These are phyloP conservation scores for Alternaria sp. DNA, from an alignment of 2,329 filamentous ascomycete species.

Conservation along the genomic window DNA sequence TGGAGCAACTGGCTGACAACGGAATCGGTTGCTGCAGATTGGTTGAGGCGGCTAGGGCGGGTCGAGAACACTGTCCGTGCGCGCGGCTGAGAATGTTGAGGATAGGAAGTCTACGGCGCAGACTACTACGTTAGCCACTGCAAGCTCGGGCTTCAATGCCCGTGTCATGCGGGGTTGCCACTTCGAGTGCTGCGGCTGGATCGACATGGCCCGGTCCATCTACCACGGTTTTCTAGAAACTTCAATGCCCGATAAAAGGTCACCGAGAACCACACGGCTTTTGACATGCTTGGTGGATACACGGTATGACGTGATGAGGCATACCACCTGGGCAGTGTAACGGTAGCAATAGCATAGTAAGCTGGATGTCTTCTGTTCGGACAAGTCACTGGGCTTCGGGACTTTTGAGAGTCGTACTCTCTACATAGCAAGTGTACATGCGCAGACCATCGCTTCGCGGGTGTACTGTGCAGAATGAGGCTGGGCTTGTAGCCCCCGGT, in stretches of 20 bases:
- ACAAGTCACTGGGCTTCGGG: neutral
- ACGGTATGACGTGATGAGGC: neutral
- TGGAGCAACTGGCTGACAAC: neutral
- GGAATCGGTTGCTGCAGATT: conserved; percentile 4
- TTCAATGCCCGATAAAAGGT: neutral
- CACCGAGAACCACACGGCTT: neutral
- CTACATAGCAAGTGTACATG: neutral
- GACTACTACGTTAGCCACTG: neutral
- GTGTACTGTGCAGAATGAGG: neutral
- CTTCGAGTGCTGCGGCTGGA: neutral
- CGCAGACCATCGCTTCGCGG: neutral
- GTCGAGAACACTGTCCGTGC: conserved; percentile 2
- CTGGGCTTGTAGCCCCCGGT: neutral
- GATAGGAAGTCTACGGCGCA: conserved; percentile 2
- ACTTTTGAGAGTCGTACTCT: neutral
- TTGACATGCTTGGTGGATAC: neutral
- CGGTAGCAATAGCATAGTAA: neutral
- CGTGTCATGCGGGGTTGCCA: conserved; percentile 3
- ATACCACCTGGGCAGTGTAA: neutral
- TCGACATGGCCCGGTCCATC: neutral
- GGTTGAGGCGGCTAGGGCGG: neutral
- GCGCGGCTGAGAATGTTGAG: neutral
- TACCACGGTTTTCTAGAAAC: neutral
- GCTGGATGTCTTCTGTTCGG: neutral
- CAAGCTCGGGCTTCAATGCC: neutral